phyloP scores from a whole-genome alignment of 163 green algal genomes.

The Chloromonas sp. region DNA sequence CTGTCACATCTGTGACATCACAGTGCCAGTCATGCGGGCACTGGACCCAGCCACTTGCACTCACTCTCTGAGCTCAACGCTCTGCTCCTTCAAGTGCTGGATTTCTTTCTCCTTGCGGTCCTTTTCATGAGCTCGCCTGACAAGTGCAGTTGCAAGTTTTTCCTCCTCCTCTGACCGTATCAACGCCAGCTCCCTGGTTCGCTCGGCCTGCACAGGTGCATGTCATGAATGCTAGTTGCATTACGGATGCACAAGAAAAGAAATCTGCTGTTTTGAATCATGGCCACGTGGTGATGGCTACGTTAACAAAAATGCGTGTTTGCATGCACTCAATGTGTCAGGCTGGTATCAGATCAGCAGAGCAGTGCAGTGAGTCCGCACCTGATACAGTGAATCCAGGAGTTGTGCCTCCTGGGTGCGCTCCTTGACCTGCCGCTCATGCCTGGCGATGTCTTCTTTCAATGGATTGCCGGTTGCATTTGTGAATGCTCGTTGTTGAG shows the following conservation, averaged over 20 bases:
- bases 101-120: conserved; percentile 43
- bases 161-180: conserved; percentile 50
- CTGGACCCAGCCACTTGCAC: conserved; percentile 4
- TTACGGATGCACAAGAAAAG: no score
- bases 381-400: conserved; percentile 50
- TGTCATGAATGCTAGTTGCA: neutral
- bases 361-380: conserved; percentile 2
- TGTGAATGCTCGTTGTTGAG: conserved; percentile 31
- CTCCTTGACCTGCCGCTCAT: conserved; percentile 36
- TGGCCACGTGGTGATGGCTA: no score
- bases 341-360: neutral
- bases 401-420: conserved; percentile 31
- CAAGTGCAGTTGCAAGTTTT: conserved; percentile 39
- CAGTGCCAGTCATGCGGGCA: no score
- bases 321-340: no score
- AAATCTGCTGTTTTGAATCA: no score
- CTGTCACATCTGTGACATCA: no score
- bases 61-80: conserved; percentile 56
- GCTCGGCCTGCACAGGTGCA: conserved; percentile 21
- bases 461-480: conserved; percentile 19
- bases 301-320: no score
- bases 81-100: conserved; percentile 52
- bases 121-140: conserved; percentile 26
- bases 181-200: conserved; percentile 27
- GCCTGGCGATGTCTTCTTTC: conserved; percentile 47